Evolutionary conservation across 192 early-diverging fungal genomes (phyloP).

Genomic region (Gryganskiella cystojenkinii): DNA sequence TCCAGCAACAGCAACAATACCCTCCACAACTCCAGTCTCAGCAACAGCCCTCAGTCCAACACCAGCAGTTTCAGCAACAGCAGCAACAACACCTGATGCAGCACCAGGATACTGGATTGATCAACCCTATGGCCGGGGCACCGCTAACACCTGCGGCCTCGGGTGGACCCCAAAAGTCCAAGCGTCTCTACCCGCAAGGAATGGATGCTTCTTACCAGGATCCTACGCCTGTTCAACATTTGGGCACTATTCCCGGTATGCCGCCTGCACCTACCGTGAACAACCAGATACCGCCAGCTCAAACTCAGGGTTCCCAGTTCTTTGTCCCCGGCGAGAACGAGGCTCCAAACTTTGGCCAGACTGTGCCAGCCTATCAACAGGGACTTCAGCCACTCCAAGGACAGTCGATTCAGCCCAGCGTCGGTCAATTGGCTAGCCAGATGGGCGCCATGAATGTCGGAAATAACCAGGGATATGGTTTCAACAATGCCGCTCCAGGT

Average conservation of each 20-base stretch:
- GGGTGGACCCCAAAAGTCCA: constrained; percentile 39
- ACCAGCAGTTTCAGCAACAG: constrained; percentile 4
- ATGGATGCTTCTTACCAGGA: constrained; percentile 54
- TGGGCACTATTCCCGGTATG: constrained; percentile 16
- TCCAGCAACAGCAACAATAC: not conserved
- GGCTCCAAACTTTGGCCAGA: constrained; percentile 18
- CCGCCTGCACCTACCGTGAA: not conserved
- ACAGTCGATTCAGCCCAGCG: constrained; percentile 6
- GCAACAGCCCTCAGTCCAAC: constrained; percentile 1
- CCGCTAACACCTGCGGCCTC: constrained; percentile 12
- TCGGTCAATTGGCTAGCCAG: not conserved
- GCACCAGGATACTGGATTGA: constrained; percentile 20
- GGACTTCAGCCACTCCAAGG: constrained; percentile 10
- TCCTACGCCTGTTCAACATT: constrained; percentile 19
- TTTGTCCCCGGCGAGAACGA: constrained; percentile 27
- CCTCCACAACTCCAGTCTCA: not conserved
- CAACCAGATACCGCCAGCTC: constrained; percentile 9
- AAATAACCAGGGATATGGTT: constrained; percentile 9
- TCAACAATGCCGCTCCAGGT: constrained; percentile 4
- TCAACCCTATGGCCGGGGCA: not conserved
- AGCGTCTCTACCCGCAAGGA: constrained; percentile 60
- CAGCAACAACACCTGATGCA: constrained; percentile 1
- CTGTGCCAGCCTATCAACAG: constrained; percentile 23
- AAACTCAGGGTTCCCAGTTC: constrained; percentile 20
- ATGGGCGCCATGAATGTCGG: constrained; percentile 27